Base-by-base conservation (phyloP, 768 basidiomycete genomes). In the Pleurotus eryngii region DNA sequence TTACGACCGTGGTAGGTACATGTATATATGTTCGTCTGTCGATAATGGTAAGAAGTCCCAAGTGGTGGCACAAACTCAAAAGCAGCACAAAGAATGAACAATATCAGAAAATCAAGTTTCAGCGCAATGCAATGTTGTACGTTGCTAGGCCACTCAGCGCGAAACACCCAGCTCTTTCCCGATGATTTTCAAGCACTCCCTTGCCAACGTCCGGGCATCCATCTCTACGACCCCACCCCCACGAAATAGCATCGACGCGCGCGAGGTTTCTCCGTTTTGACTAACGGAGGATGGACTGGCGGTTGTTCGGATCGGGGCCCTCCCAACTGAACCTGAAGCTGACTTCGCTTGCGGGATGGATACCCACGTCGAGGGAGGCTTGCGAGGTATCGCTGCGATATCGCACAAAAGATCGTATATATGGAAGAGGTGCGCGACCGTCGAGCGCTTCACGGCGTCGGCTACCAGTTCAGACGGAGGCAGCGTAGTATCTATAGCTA, bases 371-470 rank as follows among this genome's bases (percentile, higher is more conserved):
- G 81, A 77, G 0, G 93, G 90, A 11, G 85, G 77, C 62, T 79
- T 82, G 26, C 85, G 76, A 0, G 89, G 83, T 56, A 87, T 81
- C 1, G 92, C 84, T 6, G 82, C 86, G 47, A 96, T 87, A 63
- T 93, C 86, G 62, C 89, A 89, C 3, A 97, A 69, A 2, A 90
- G 72, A 0, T 83, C 74, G 65, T 95, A 95, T 57, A 96, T 86
- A 66, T 94, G 86, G 79, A 96, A 96, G 9, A 98, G 73, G 64
- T 96, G 95, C 0, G 89, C 93, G 14, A 84, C 79, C 0, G 84
- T 69, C 1, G 95, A 95, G 1, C 90, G 83, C 61, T 83, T 84
- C 11, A 89, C 82, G 0, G 88, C 82, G 58, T 92, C 86, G 0
- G 85, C 76, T 18, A 95, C 78, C 3, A 90, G 74, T 11, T 74